Percentiles rank a stretch among this genome's conserved stretches.
phyloP scores from a whole-genome alignment of 73 alveolate species.

The Paramecium biaurelia region DNA sequence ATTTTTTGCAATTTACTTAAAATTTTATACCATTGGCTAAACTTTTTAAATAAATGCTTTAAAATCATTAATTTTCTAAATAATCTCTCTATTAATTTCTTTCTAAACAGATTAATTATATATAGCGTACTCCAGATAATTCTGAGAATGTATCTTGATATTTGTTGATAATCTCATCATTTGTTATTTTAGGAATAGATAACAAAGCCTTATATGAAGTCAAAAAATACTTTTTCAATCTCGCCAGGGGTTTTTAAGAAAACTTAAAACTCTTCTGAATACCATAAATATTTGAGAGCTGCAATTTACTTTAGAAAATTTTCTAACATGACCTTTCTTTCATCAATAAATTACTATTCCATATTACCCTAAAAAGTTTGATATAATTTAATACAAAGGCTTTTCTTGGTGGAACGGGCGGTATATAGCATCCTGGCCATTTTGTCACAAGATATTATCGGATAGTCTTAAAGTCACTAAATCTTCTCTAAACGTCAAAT shows the following conservation, averaged over 20 bases:
- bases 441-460: conserved; percentile 64
- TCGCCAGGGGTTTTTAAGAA: conserved; percentile 29
- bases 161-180: neutral
- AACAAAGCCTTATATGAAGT: neutral
- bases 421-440: conserved; percentile 87
- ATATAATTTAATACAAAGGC: neutral
- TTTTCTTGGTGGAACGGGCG: conserved; percentile 77
- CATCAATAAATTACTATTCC: conserved; percentile 19
- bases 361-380: neutral
- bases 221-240: conserved; percentile 14
- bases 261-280: conserved; percentile 56
- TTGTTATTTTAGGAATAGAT: conserved; percentile 5
- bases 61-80: neutral
- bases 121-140: neutral
- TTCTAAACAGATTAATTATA: neutral
- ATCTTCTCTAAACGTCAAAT: conserved; percentile 79
- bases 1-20: neutral
- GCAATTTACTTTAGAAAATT: conserved; percentile 12
- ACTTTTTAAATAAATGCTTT: neutral
- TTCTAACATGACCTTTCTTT: neutral
- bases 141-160: neutral
- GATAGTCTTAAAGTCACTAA: conserved; percentile 74
- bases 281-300: conserved; percentile 25
- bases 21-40: neutral
- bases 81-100: neutral